phyloP scores from a whole-genome alignment of 371 early-diverging fungal genomes.

The Lichtheimia hyalospora region DNA sequence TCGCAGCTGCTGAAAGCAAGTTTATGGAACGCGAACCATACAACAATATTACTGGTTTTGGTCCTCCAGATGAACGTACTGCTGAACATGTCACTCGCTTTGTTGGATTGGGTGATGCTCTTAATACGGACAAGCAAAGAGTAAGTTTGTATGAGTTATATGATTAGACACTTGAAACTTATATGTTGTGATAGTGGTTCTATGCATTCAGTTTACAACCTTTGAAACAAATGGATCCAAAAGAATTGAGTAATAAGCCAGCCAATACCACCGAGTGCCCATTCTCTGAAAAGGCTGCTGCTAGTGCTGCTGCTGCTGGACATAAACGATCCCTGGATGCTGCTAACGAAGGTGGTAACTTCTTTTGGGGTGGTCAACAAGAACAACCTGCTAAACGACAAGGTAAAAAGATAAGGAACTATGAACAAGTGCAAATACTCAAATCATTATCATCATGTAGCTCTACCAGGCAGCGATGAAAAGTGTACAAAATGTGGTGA shows the following conservation, averaged over 20 bases:
- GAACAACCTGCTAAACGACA: slow-evolving; percentile 17
- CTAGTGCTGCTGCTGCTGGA: slow-evolving; percentile 16
- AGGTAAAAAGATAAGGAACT: slow-evolving; percentile 9
- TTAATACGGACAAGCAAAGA: slow-evolving; percentile 59
- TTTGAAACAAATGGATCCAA: slow-evolving; percentile 44
- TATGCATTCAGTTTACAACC: slow-evolving; percentile 89
- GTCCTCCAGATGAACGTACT: slow-evolving; percentile 34
- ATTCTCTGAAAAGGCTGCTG: slow-evolving; percentile 24
- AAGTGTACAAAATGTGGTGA: background rate
- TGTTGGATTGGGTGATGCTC: slow-evolving; percentile 78
- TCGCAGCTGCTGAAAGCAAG: slow-evolving; percentile 63
- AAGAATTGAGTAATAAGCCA: slow-evolving; percentile 34
- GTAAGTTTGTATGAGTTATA: slow-evolving; percentile 19
- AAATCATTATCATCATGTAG: background rate
- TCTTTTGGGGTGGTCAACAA: slow-evolving; percentile 40
- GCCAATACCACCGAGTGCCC: slow-evolving; percentile 68
- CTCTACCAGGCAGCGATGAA: too few relatives aligned
- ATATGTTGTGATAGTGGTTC: slow-evolving; percentile 70
- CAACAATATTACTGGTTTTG: slow-evolving; percentile 52
- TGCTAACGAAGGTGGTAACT: slow-evolving; percentile 27
- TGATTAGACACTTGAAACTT: background rate
- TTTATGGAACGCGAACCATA: slow-evolving; percentile 91
- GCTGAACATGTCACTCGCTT: slow-evolving; percentile 78
- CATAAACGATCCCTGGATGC: slow-evolving; percentile 33
- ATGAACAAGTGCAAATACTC: background rate